Evolutionary conservation across 2,329 filamentous ascomycete species (phyloP).

Genomic region (Microdochium trichocladiopsis): DNA sequence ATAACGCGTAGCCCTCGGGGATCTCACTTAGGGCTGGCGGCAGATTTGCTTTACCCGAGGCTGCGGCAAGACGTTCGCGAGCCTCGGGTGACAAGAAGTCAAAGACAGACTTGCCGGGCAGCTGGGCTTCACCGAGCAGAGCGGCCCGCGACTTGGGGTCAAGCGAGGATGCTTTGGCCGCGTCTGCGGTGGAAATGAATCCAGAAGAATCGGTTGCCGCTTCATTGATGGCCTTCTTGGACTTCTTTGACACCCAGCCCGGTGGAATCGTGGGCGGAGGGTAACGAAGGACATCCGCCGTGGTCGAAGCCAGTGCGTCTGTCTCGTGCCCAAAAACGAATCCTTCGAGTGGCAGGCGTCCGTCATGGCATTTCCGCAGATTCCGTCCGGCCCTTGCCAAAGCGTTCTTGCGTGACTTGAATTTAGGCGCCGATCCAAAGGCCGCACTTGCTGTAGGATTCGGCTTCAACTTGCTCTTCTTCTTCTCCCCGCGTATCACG

Average conservation of each 20-base stretch:
- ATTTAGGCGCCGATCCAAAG: constrained; percentile 62
- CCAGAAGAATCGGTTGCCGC: constrained; percentile 10
- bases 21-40: constrained; percentile 72
- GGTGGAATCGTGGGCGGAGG: constrained; percentile 60
- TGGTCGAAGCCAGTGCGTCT: constrained; percentile 37
- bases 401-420: constrained; percentile 60
- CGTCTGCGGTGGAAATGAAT: constrained; percentile 66
- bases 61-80: constrained; percentile 67
- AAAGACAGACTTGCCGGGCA: constrained; percentile 93
- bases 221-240: constrained; percentile 19
- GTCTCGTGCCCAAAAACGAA: constrained; percentile 62
- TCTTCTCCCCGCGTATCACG: constrained; percentile 73
- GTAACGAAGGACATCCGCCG: constrained; percentile 37
- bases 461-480: constrained; percentile 59
- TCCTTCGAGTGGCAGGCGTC: constrained; percentile 69
- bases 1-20: constrained; percentile 55
- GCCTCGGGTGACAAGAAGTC: constrained; percentile 79
- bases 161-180: constrained; percentile 68
- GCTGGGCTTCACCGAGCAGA: constrained; percentile 69
- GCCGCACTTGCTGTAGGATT: constrained; percentile 55
- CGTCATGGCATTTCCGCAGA: constrained; percentile 73
- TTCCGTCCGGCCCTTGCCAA: constrained; percentile 31
- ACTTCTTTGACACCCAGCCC: constrained; percentile 65
- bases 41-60: constrained; percentile 69
- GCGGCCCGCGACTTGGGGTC: constrained; percentile 72